Base-by-base conservation (phyloP, 106 monocot genomes). In the Dendrobium huoshanense region DNA sequence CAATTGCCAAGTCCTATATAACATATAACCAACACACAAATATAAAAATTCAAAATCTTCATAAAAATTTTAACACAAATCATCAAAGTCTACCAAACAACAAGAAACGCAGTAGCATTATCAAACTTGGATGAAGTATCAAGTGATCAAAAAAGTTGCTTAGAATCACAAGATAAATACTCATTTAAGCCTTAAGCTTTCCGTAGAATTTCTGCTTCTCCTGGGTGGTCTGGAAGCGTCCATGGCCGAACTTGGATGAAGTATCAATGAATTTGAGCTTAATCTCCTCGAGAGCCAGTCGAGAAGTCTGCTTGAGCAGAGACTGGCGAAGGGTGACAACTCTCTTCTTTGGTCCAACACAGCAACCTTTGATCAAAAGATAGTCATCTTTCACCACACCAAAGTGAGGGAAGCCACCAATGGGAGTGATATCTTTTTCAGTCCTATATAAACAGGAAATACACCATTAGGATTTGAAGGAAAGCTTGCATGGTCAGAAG, bases 201-300 rank as follows among this genome's bases (percentile, higher is more conserved):
- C 89, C 87, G 31, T 87, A 92, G 74, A 92, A 89, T 78, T 87
- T 92, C 74, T 75, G 64, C 87, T 92, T 92, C 87, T 92, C 92
- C 41, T 89, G 85, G 0, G 92, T 89, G 18, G 87, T 89, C 87
- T 87, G 92, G 82, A 92, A 92, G 0, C 92, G 85, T 24, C 92
- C 92, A 45, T 92, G 92, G 8, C 92, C 92, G 20, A 90, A 90
- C 81, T 93, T 90, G 77, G 92, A 90, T 8, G 92, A 90, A 3
- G 92, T 88, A 75, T 93, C 92, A 7, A 90, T 64, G 75, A 93
- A 90, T 72, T 93, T 93, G 79, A 90, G 87, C 83, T 90, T 93
- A 75, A 93, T 90, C 82, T 88, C 92, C 78, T 93, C 92, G 81
- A 88, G 56, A 10, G 86, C 90, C 17, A 86, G 22, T 0, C 92